These are phyloP conservation scores for Diutina scorzettiae DNA, from an alignment of 1,139 yeast species.

Conservation along the genomic window DNA sequence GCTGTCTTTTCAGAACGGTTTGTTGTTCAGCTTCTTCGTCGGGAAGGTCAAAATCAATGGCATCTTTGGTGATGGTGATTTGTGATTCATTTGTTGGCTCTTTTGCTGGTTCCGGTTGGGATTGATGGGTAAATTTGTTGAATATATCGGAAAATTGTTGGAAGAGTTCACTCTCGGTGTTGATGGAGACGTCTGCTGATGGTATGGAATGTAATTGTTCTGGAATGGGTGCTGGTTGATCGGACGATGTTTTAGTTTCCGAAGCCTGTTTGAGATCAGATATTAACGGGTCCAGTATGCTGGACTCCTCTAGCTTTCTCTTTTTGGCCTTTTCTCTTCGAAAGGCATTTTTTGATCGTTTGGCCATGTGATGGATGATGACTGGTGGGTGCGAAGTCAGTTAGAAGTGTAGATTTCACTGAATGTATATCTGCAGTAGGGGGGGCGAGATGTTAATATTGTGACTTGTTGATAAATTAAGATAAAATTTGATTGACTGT, in stretches of 20 bases:
- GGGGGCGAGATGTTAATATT: too few relatives aligned
- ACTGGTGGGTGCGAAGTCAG: too few relatives aligned
- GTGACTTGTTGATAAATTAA: too few relatives aligned
- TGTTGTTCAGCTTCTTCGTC: conserved; percentile 9
- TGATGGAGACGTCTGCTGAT: neutral
- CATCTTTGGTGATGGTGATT: neutral
- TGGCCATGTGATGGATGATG: neutral
- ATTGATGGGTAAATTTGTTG: neutral
- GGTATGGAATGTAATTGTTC: neutral
- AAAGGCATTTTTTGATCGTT: conserved; percentile 46
- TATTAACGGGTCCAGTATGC: too few relatives aligned
- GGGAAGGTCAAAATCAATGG: neutral
- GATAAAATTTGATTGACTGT: too few relatives aligned
- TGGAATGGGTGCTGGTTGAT: neutral
- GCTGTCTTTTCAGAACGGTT: conserved; percentile 29
- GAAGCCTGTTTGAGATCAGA: too few relatives aligned
- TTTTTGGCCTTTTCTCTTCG: conserved; percentile 50
- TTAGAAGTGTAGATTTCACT: too few relatives aligned
- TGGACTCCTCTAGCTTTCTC: conserved; percentile 21
- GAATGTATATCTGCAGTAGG: too few relatives aligned
- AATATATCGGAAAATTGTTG: neutral
- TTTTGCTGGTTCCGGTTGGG: neutral
- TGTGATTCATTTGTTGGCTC: neutral
- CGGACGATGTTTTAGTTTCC: too few relatives aligned
- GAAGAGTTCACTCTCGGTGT: neutral